These are phyloP conservation scores for Trametes coccinea DNA, from an alignment of 768 basidiomycete species.

Conservation along the genomic window DNA sequence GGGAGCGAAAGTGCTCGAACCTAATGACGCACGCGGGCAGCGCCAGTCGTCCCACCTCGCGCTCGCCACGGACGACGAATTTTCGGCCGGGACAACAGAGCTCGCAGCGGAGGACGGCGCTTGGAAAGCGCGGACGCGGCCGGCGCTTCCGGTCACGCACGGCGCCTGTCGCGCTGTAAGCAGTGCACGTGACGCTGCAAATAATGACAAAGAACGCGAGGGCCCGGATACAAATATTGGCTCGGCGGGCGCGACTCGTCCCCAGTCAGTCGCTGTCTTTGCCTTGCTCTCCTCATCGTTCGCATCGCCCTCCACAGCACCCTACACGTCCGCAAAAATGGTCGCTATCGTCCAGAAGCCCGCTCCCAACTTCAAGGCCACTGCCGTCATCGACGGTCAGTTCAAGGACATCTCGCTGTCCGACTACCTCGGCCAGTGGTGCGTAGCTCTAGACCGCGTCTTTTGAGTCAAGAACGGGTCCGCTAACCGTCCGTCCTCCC, in stretches of 20 bases:
- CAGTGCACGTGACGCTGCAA: conserved; percentile 24
- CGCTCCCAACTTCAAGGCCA: conserved; percentile 77
- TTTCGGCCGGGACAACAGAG: background rate
- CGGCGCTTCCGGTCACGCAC: conserved; percentile 6
- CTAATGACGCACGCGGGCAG: background rate
- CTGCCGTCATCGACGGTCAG: conserved; percentile 71
- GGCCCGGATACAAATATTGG: conserved; percentile 20
- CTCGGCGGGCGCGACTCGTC: conserved; percentile 3
- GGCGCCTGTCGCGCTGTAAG: conserved; percentile 9
- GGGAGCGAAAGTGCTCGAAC: conserved; percentile 9
- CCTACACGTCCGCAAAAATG: conserved; percentile 18
- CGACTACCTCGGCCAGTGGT: conserved; percentile 85
- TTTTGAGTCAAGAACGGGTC: background rate
- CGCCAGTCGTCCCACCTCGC: background rate
- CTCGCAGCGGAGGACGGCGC: background rate
- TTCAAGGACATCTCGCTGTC: conserved; percentile 78
- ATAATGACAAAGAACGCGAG: conserved; percentile 31
- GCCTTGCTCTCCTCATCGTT: background rate
- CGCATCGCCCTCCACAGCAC: background rate
- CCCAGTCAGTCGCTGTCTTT: background rate
- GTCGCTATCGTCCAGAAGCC: conserved; percentile 65
- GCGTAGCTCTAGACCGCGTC: conserved; percentile 24
- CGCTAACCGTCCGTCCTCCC: background rate
- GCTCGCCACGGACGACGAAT: background rate
- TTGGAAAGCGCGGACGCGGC: conserved; percentile 1